These are phyloP conservation scores for Marchantia polymorpha DNA, from an alignment of 225 moss, liverwort and hornwort species.

Conservation along the genomic window DNA sequence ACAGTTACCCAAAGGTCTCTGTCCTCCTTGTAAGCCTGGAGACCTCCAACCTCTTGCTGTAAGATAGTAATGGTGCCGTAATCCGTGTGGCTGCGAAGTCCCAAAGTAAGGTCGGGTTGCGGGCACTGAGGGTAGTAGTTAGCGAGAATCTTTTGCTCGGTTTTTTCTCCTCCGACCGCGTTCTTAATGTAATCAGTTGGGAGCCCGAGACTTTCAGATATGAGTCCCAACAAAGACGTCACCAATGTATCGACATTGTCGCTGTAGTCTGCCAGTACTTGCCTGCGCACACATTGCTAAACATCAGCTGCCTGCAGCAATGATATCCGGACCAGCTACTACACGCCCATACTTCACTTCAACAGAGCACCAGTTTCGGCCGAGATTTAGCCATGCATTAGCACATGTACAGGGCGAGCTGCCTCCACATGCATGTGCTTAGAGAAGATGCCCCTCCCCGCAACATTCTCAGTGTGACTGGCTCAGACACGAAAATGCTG, in stretches of 20 bases:
- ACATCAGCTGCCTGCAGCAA: too few relatives aligned
- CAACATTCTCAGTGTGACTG: too few relatives aligned
- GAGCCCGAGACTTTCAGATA: constrained; percentile 24
- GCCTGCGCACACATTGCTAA: neutral
- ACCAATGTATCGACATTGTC: neutral
- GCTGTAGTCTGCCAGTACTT: constrained; percentile 15
- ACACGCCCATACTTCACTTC: too few relatives aligned
- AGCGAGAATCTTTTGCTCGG: constrained; percentile 15
- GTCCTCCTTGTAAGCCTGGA: constrained; percentile 20
- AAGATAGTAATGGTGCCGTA: constrained; percentile 23
- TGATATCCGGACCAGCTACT: too few relatives aligned
- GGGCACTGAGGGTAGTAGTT: constrained; percentile 27
- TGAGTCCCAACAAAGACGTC: constrained; percentile 1
- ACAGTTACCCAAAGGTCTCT: constrained; percentile 15
- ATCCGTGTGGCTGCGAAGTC: constrained; percentile 26
- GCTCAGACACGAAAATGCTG: too few relatives aligned
- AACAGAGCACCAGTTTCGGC: too few relatives aligned
- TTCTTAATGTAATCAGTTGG: constrained; percentile 13
- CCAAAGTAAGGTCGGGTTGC: constrained; percentile 23
- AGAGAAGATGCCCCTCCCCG: too few relatives aligned
- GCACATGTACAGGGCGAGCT: too few relatives aligned
- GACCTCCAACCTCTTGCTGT: constrained; percentile 18
- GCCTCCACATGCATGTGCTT: too few relatives aligned
- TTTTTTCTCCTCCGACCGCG: neutral
- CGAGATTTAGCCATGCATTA: too few relatives aligned